phyloP scores from a whole-genome alignment of 2,329 filamentous ascomycete genomes.

The Neofusicoccum sp. region DNA sequence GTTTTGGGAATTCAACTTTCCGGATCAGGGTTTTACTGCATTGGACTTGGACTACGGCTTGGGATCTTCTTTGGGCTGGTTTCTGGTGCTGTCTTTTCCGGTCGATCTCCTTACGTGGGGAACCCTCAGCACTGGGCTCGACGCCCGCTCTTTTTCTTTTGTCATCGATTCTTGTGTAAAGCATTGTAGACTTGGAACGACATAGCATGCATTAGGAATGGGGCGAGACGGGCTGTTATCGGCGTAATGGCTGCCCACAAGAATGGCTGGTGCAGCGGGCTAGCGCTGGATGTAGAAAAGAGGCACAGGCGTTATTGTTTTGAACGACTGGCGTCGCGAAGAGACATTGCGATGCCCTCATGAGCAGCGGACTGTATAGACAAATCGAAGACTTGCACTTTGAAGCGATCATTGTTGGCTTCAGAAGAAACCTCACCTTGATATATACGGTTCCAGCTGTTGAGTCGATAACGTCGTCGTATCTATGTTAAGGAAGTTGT shows the following conservation, averaged over 20 bases:
- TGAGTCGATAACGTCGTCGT: too few species aligned
- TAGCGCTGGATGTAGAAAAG: background rate
- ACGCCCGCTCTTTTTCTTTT: background rate
- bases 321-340: too few species aligned
- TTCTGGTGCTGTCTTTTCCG: background rate
- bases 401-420: too few species aligned
- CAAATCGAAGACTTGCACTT: too few species aligned
- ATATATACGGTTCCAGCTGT: too few species aligned
- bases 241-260: too few species aligned
- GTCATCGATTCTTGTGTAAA: background rate
- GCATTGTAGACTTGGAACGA: constrained; percentile 4
- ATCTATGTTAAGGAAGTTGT: too few species aligned
- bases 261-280: background rate
- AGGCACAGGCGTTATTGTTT: background rate
- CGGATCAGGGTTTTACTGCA: background rate
- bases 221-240: background rate
- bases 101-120: background rate
- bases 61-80: background rate
- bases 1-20: constrained; percentile 1
- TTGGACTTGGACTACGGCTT: background rate
- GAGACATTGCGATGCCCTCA: too few species aligned
- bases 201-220: background rate
- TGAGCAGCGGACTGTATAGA: too few species aligned
- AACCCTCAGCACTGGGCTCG: background rate
- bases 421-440: too few species aligned